A percentile compares a stretch with the other conserved stretches of the same genome.
These are phyloP conservation scores for Alternaria arborescens DNA, from an alignment of 2,329 filamentous ascomycete genomes.

Conservation along the genomic window DNA sequence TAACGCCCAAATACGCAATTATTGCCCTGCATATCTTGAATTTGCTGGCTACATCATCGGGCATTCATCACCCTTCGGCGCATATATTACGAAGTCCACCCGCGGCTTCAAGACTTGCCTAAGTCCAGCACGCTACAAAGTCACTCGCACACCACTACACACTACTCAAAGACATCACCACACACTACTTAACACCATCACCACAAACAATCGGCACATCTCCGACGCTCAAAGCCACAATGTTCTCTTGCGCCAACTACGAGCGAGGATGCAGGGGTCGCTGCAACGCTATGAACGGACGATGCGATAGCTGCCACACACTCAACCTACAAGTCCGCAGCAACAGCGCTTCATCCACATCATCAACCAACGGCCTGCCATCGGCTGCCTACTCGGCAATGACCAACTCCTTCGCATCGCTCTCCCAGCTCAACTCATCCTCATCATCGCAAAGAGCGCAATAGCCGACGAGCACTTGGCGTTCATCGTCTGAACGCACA, in stretches of 20 bases:
- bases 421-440: constrained; percentile 39
- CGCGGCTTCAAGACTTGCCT: constrained; percentile 3
- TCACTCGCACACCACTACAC: constrained; percentile 2
- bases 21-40: constrained; percentile 35
- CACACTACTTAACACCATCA: background rate
- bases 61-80: constrained; percentile 31
- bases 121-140: constrained; percentile 8
- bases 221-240: constrained; percentile 30
- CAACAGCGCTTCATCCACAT: constrained; percentile 44
- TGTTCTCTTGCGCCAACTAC: constrained; percentile 57
- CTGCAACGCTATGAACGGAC: constrained; percentile 49
- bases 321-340: constrained; percentile 51
- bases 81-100: constrained; percentile 35
- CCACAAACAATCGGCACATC: background rate
- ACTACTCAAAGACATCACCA: constrained; percentile 2
- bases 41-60: constrained; percentile 40
- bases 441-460: constrained; percentile 35
- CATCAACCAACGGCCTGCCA: constrained; percentile 37
- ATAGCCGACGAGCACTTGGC: constrained; percentile 19
- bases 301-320: constrained; percentile 51
- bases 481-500: constrained; percentile 7
- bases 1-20: constrained; percentile 29
- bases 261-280: constrained; percentile 55
- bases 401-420: constrained; percentile 53
- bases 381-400: constrained; percentile 49